Conservation (phyloP, 208 protist genomes). For the Giardia duodenalis region DNA sequence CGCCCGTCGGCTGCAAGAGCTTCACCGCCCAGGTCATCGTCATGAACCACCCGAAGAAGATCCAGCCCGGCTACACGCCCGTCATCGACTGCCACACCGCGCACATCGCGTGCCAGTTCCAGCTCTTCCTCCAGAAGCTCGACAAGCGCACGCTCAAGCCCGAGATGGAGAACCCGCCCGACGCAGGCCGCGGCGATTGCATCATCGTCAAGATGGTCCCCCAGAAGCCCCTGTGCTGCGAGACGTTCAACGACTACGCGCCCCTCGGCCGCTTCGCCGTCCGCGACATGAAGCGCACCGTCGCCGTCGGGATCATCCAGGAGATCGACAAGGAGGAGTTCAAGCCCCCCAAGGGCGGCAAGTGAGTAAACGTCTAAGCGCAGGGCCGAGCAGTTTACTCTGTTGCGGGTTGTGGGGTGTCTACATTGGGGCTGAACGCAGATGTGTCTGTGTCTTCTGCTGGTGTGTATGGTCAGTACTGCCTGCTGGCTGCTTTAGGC, state of each 20-base stretch:
- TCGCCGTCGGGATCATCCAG: slow-evolving; percentile 81
- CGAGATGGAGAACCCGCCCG: slow-evolving; percentile 37
- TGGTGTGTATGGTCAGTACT: too few relatives aligned
- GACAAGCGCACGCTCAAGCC: slow-evolving; percentile 37
- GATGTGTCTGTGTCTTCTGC: too few relatives aligned
- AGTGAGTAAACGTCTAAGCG: too few relatives aligned
- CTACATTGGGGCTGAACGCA: too few relatives aligned
- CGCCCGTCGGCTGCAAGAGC: slow-evolving; percentile 20
- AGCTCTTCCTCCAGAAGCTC: slow-evolving; percentile 40
- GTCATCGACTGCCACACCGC: slow-evolving; percentile 51
- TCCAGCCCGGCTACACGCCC: slow-evolving; percentile 44
- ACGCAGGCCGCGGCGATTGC: slow-evolving; percentile 36
- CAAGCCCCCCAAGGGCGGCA: not conserved
- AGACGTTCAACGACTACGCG: slow-evolving; percentile 72
- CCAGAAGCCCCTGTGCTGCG: slow-evolving; percentile 62
- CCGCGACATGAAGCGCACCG: slow-evolving; percentile 68
- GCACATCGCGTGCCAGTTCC: slow-evolving; percentile 49
- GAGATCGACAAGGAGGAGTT: slow-evolving; percentile 32
- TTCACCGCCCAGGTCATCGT: slow-evolving; percentile 48
- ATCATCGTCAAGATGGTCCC: slow-evolving; percentile 38
- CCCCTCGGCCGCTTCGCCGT: slow-evolving; percentile 78
- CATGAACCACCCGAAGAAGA: slow-evolving; percentile 47
- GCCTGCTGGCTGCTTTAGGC: too few relatives aligned
- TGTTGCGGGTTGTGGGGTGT: too few relatives aligned
- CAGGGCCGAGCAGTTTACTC: too few relatives aligned